Conservation (phyloP, 1,284 basidiomycete species). For the Irpex lacteus region DNA sequence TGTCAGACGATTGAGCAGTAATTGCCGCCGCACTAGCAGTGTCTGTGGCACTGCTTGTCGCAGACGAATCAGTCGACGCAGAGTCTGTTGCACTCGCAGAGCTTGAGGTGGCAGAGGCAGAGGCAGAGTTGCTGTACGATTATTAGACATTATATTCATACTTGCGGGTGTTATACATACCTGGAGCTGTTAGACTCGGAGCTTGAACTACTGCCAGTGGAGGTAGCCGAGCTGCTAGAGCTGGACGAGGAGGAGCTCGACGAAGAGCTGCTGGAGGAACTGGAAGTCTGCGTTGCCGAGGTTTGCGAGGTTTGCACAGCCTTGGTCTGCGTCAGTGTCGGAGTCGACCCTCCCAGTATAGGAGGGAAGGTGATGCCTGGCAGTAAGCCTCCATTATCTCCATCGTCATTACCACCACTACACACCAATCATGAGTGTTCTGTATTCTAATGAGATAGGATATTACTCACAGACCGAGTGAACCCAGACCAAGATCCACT, state of each 20-base stretch:
- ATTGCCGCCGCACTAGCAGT: not conserved
- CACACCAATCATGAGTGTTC: not conserved
- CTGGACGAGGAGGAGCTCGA: not conserved
- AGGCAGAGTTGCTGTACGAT: not conserved
- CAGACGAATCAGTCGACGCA: not conserved
- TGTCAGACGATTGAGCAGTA: not conserved
- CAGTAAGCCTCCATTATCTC: not conserved
- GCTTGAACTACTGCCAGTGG: not conserved
- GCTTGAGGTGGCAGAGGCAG: not conserved
- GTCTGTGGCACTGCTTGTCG: not conserved
- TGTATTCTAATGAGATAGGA: not conserved
- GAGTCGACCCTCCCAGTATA: not conserved
- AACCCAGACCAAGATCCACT: not conserved
- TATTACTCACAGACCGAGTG: not conserved
- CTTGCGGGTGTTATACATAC: not conserved
- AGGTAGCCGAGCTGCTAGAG: not conserved
- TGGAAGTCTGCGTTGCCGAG: not conserved
- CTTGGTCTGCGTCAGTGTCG: not conserved
- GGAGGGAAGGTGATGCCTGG: not conserved
- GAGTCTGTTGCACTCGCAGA: constrained; percentile 1
- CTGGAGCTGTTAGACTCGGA: not conserved
- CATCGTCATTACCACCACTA: constrained; percentile 1
- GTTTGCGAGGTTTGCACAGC: not conserved
- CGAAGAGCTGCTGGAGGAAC: not conserved
- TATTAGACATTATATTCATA: not conserved